Evolutionary conservation across 2,329 filamentous ascomycete species (phyloP), one percentile per base, ranked within the genome.

Genomic region (Monilinia fructicola): DNA sequence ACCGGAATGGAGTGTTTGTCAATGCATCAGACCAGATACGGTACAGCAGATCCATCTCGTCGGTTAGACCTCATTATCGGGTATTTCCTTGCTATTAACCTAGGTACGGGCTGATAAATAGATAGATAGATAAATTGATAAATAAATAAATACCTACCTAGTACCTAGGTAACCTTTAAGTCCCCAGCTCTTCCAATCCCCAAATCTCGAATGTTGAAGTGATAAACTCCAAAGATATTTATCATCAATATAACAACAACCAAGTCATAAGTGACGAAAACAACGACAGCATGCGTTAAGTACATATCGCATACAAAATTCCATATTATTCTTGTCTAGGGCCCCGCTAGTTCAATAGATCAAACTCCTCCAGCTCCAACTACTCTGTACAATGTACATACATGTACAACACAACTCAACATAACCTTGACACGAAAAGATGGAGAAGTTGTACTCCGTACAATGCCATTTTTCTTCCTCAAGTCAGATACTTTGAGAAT

Each of bases 261-360:
- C 46, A 26, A 60, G 4, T 18, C 58, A 48, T 48, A 21, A 60
- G 21, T 48, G 2, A 35, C 31, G n/a, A 23, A 0, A n/a, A 18
- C 12, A 50, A 2, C 44, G 28, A 21, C 16, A 50, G 23, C 16
- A 50, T 50, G 58, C 16, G 58, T 60, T 60, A 60, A 60, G 58
- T 60, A 26, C 21, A 58, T 11, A 44, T 58, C 40, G 26, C 16
- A 58, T 44, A 12, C 54, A 2, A 28, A 21, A 23, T 48, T 48
- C 28, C 28, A 48, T 46, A 35, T 16, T 35, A n/a, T 42, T 10
- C 6, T 42, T 38, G 10, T 48, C 46, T 48, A n/a, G 35, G 6
- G 10, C 18, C n/a, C 16, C 18, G 6, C 53, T 54, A 28, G 26
- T 23, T 16, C 35, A 28, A 18, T 35, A 35, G 31, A 35, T 35